Evolutionary conservation across 371 early-diverging fungal species (phyloP).

Genomic region (Actinomortierella wolfii): DNA sequence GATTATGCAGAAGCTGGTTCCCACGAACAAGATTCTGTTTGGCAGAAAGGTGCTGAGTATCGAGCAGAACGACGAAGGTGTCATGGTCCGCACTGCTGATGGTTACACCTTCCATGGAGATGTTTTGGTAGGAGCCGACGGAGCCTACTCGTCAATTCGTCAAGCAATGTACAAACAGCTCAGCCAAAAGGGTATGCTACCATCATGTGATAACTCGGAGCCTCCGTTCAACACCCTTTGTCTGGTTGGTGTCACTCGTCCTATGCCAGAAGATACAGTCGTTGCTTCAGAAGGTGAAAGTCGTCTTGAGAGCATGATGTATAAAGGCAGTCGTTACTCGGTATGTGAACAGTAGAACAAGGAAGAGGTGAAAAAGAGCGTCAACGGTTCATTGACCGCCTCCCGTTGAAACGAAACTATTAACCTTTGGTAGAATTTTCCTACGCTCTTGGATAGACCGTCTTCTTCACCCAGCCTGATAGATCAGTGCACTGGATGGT

Average conservation of each 20-base stretch:
- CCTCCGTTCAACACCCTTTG: slow-evolving; percentile 17
- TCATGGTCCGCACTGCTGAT: slow-evolving; percentile 3
- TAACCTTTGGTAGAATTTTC: too few relatives aligned
- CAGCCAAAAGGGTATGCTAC: neutral
- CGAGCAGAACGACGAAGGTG: slow-evolving; percentile 8
- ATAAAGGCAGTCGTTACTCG: too few relatives aligned
- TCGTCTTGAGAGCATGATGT: too few relatives aligned
- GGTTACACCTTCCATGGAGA: slow-evolving; percentile 4
- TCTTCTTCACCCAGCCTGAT: too few relatives aligned
- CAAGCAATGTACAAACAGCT: slow-evolving; percentile 23
- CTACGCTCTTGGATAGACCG: too few relatives aligned
- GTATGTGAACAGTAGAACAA: too few relatives aligned
- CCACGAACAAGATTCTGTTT: neutral
- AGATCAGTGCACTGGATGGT: too few relatives aligned
- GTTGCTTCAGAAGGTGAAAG: too few relatives aligned
- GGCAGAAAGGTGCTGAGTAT: neutral
- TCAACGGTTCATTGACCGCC: too few relatives aligned
- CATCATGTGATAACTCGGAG: slow-evolving; percentile 8
- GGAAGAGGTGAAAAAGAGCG: too few relatives aligned
- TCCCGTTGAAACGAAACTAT: too few relatives aligned
- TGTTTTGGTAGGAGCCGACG: slow-evolving; percentile 6
- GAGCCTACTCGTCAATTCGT: slow-evolving; percentile 14
- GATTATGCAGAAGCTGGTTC: neutral
- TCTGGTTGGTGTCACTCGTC: slow-evolving; percentile 20
- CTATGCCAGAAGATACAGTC: too few relatives aligned